Evolutionary conservation across 805 yeast genomes (phyloP).

Genomic region (Jamesozyma lodderae): DNA sequence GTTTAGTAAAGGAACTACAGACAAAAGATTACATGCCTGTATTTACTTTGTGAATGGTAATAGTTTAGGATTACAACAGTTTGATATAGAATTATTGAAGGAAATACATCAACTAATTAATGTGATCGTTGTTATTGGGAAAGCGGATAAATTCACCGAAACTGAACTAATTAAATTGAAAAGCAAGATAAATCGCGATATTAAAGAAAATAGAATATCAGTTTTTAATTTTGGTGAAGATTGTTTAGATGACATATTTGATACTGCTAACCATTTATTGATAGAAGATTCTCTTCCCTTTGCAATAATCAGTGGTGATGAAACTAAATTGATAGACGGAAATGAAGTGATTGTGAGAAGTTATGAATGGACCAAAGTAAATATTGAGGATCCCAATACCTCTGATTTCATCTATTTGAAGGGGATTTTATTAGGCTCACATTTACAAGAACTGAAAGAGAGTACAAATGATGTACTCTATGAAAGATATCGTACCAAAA

Average conservation of each 20-base stretch:
- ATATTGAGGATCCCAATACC: slow-evolving; percentile 45
- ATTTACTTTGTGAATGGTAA: slow-evolving; percentile 67
- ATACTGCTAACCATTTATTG: slow-evolving; percentile 26
- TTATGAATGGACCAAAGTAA: slow-evolving; percentile 63
- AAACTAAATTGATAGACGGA: slow-evolving; percentile 2
- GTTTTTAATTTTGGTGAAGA: slow-evolving; percentile 66
- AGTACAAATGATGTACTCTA: slow-evolving; percentile 66
- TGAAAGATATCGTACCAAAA: slow-evolving; percentile 70
- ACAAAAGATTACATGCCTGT: slow-evolving; percentile 69
- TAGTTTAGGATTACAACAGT: slow-evolving; percentile 34
- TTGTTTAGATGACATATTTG: slow-evolving; percentile 13
- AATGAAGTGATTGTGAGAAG: slow-evolving; percentile 33
- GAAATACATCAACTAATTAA: slow-evolving; percentile 64
- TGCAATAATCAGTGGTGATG: slow-evolving; percentile 54
- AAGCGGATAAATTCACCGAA: slow-evolving; percentile 69
- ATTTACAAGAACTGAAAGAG: slow-evolving; percentile 75
- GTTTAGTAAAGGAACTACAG: slow-evolving; percentile 36
- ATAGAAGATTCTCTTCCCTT: slow-evolving; percentile 50
- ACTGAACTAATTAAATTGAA: slow-evolving; percentile 51
- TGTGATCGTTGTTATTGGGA: slow-evolving; percentile 72
- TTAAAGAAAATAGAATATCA: slow-evolving; percentile 49
- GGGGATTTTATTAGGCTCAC: slow-evolving; percentile 66
- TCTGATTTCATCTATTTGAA: slow-evolving; percentile 66
- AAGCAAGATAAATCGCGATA: slow-evolving; percentile 45
- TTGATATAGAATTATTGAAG: slow-evolving; percentile 63